Evolutionary conservation across 2,329 filamentous ascomycete genomes (phyloP), one percentile per base, ranked within the genome.

Genomic region (Scolecobasidium constrictum): DNA sequence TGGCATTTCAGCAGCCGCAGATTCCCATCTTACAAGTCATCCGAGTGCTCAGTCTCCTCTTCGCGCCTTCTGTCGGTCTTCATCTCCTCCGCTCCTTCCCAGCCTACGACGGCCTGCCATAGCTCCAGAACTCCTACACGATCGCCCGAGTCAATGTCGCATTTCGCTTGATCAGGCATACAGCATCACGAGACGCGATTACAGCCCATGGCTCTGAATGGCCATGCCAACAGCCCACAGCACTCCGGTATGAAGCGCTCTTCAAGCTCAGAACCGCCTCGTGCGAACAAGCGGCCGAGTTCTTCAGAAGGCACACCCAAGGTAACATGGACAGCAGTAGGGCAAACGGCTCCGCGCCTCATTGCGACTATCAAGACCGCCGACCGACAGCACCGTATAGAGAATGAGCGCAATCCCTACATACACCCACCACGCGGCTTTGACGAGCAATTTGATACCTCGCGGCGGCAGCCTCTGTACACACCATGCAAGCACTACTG

Each of bases 311-410:
- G 26, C n/a, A 7, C 9, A 9, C 26, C n/a, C 26, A 9, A 7
- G n/a, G n/a, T 31, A 31, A 31, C 26, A 31, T n/a, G 9, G n/a
- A 31, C 9, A 31, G 26, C 26, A 31, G 26, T 31, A 60, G 64
- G 66, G 49, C 71, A 71, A 57, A 68, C 66, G 49, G 66, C 69
- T 45, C 70, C 66, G 42, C 65, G 62, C 50, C 63, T 72, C 45
- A 60, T 67, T 46, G 63, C 43, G 57, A 64, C 45, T 57, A 63
- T 45, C 15, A 45, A 45, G 33, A 15, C 17, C 5, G 26, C 36
- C 28, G 53, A 56, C 15, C 55, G 60, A 13, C 54, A 63, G 4
- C 26, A 15, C 28, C 11, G 19, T 22, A 31, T 22, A 13, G 21
- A 20, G 20, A 19, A 34, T 19, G 26, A 40, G 21, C 43, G 43